phyloP scores from a whole-genome alignment of 345 rosid genomes.

The Pistacia atlantica region DNA sequence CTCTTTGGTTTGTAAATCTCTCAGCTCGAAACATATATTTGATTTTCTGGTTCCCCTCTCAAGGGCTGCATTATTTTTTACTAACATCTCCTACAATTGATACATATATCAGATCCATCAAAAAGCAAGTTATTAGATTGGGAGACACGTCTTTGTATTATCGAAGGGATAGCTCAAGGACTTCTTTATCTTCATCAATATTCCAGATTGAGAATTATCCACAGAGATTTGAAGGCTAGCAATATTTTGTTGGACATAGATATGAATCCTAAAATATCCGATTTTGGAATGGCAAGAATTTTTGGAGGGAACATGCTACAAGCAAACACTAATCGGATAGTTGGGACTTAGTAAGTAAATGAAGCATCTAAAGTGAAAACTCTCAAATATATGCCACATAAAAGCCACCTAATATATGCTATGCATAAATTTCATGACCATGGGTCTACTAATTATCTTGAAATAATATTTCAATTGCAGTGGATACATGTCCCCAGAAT shows the following conservation, averaged over 20 bases:
- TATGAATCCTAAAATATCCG: slow-evolving; percentile 52
- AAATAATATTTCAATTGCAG: slow-evolving; percentile 12
- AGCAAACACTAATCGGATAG: slow-evolving; percentile 2
- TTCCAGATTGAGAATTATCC: slow-evolving; percentile 51
- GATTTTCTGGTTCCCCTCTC: not conserved
- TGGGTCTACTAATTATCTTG: not conserved
- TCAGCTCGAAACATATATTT: not conserved
- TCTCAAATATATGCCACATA: not conserved
- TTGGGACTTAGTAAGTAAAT: slow-evolving; percentile 22
- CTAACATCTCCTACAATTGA: not conserved
- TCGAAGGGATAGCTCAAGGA: slow-evolving; percentile 51
- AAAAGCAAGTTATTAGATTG: slow-evolving; percentile 28
- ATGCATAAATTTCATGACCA: not conserved
- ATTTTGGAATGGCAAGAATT: slow-evolving; percentile 40
- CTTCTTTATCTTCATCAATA: slow-evolving; percentile 59
- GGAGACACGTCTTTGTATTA: slow-evolving; percentile 36
- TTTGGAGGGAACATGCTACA: slow-evolving; percentile 5
- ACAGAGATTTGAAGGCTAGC: slow-evolving; percentile 53
- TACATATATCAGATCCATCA: slow-evolving; percentile 26
- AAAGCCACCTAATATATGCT: not conserved
- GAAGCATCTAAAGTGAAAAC: not conserved
- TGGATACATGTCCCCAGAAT: slow-evolving; percentile 41
- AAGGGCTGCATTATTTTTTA: not conserved
- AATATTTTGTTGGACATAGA: slow-evolving; percentile 47
- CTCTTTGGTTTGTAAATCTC: slow-evolving; percentile 41